Evolutionary conservation across 345 rosid genomes (phyloP).

Genomic region (Limnanthes douglasii): DNA sequence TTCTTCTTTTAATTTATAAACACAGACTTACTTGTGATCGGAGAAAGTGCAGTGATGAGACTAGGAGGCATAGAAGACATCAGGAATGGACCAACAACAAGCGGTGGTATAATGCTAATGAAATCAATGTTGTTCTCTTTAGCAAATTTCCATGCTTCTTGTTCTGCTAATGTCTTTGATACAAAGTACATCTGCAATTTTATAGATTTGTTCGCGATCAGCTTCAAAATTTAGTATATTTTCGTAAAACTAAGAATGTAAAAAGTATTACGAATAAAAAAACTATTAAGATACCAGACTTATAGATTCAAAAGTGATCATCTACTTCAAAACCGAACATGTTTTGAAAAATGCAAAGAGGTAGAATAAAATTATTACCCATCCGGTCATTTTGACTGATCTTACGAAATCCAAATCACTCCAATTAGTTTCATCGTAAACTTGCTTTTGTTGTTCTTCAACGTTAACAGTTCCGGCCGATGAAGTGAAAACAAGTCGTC

Average conservation of each 20-base stretch:
- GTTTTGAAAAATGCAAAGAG: too few relatives aligned
- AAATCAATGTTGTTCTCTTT: slow-evolving; percentile 17
- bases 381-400: slow-evolving; percentile 15
- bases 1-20: too few relatives aligned
- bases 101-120: slow-evolving; percentile 12
- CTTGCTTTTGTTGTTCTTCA: not conserved
- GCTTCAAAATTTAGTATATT: too few relatives aligned
- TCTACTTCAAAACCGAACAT: too few relatives aligned
- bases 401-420: slow-evolving; percentile 15
- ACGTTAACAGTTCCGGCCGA: slow-evolving; percentile 12
- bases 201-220: too few relatives aligned
- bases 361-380: slow-evolving; percentile 8
- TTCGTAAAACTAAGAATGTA: too few relatives aligned
- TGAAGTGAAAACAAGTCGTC: slow-evolving; percentile 16
- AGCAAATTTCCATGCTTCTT: slow-evolving; percentile 20
- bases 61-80: slow-evolving; percentile 15
- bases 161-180: slow-evolving; percentile 16
- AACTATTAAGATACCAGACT: too few relatives aligned
- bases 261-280: too few relatives aligned
- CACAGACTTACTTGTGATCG: slow-evolving; percentile 7
- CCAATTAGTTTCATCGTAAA: slow-evolving; percentile 19
- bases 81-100: slow-evolving; percentile 20
- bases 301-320: too few relatives aligned
- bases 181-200: slow-evolving; percentile 14
- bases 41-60: slow-evolving; percentile 10